Evolutionary conservation across 2,329 filamentous ascomycete genomes (phyloP), one percentile per base, ranked within the genome.

Genomic region (Beauveria brongniartii): DNA sequence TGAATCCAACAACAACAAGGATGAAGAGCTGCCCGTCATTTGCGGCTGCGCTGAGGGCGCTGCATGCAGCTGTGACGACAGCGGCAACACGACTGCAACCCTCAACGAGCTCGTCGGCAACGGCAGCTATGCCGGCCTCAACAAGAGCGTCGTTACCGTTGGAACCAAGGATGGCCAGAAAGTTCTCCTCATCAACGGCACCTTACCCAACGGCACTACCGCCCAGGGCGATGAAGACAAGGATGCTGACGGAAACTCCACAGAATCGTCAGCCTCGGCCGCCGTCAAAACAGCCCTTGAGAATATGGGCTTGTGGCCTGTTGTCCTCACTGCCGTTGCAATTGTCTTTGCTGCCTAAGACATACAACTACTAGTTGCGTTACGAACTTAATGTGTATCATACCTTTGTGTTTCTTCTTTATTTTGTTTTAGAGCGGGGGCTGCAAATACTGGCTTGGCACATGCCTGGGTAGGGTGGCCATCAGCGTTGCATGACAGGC

Each of bases 161-260:
- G 82, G 80, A 2, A 62, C 74, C 79, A 58, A 80, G 88, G 63
- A 86, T 90, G 84, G 84, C 55, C 87, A 80, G 1, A 74, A 74
- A 64, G 87, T 83, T 1, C 80, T 94, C 43, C 77, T 90, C 34
- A 75, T 93, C 70, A 91, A 92, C 70, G 90, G 90, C n/a, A 89
- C 87, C 0, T 75, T 93, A 3, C 82, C 86, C 34, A 88, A 89
- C 65, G 84, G 83, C 54, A 89, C 86, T 0, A 86, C 83, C 0
- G 78, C 80, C 0, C 63, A 60, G 58, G 58, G 58, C 10, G 43
- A 47, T 0, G 70, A 70, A 3, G 57, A 65, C 41, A 78, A 77
- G 14, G 80, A 77, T 28, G 74, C 70, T 16, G 77, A 78, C 1
- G 70, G 73, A 55, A 70, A 78, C 8, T 70, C 73, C 53, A 70